Evolutionary conservation across 148 eudicot genomes (phyloP).

Genomic region (Fagopyrum homotropicum): DNA sequence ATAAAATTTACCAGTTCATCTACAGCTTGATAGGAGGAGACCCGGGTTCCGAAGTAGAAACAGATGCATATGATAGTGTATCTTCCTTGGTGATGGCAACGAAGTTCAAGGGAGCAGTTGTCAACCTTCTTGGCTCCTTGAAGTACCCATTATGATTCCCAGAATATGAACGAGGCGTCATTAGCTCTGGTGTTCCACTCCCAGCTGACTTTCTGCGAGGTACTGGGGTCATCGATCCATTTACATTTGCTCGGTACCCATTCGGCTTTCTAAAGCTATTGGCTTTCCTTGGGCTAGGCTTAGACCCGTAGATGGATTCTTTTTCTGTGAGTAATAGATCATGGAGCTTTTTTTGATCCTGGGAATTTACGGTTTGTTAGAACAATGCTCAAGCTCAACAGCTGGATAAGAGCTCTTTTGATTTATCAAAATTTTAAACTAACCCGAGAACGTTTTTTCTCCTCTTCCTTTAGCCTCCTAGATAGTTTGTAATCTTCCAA

Average conservation of each 20-base stretch:
- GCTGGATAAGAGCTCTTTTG: not conserved
- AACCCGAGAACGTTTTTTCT: conserved; percentile 70
- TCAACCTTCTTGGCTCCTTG: conserved; percentile 56
- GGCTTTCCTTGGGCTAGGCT: conserved; percentile 61
- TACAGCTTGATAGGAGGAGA: conserved; percentile 36
- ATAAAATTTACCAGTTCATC: conserved; percentile 6
- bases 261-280: conserved; percentile 54
- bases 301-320: conserved; percentile 56
- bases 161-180: conserved; percentile 51
- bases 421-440: not conserved
- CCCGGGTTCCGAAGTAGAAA: conserved; percentile 55
- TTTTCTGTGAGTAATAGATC: conserved; percentile 52
- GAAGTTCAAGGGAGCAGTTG: conserved; percentile 55
- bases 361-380: not conserved
- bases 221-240: conserved; percentile 53
- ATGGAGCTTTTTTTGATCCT: conserved; percentile 72
- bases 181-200: conserved; percentile 32
- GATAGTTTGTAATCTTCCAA: conserved; percentile 77
- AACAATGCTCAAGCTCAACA: not conserved
- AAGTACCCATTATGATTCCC: conserved; percentile 55
- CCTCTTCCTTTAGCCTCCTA: conserved; percentile 71
- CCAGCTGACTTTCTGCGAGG: conserved; percentile 54
- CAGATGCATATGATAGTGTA: conserved; percentile 54
- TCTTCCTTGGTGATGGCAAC: conserved; percentile 58
- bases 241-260: conserved; percentile 39